These are phyloP conservation scores for Diaporthe aspalathi DNA, from an alignment of 2,329 filamentous ascomycete species.

Conservation along the genomic window DNA sequence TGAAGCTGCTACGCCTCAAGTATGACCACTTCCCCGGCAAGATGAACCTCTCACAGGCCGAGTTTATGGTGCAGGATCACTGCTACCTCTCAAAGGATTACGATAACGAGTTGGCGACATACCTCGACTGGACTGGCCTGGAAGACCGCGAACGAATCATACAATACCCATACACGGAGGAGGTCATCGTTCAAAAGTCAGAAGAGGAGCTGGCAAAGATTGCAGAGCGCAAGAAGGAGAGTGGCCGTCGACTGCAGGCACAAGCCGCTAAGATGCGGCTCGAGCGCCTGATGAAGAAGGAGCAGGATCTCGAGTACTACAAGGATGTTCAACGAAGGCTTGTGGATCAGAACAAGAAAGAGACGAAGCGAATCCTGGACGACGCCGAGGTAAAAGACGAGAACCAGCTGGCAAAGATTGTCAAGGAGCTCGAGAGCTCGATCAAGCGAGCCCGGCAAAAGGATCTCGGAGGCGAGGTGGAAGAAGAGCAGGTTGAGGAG, in stretches of 20 bases:
- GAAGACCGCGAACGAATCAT: conserved; percentile 90
- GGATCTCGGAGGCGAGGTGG: conserved; percentile 84
- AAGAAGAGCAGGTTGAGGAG: conserved; percentile 81
- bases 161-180: conserved; percentile 94
- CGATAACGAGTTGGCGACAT: conserved; percentile 78
- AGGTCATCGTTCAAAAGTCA: conserved; percentile 89
- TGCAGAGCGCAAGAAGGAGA: conserved; percentile 95
- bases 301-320: conserved; percentile 95
- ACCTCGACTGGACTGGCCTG: conserved; percentile 90
- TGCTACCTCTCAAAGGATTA: conserved; percentile 91
- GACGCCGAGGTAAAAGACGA: conserved; percentile 94
- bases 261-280: conserved; percentile 98
- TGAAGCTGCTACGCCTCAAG: conserved; percentile 90
- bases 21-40: conserved; percentile 91
- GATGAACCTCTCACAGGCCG: conserved; percentile 85
- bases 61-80: conserved; percentile 87
- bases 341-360: conserved; percentile 86
- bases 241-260: conserved; percentile 88
- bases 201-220: conserved; percentile 92
- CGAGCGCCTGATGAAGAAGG: conserved; percentile 94
- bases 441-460: conserved; percentile 93
- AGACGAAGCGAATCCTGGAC: conserved; percentile 85
- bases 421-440: conserved; percentile 90
- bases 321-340: conserved; percentile 82
- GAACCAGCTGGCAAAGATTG: conserved; percentile 81